Evolutionary conservation across 345 rosid genomes (phyloP).

Genomic region (Draba incana): DNA sequence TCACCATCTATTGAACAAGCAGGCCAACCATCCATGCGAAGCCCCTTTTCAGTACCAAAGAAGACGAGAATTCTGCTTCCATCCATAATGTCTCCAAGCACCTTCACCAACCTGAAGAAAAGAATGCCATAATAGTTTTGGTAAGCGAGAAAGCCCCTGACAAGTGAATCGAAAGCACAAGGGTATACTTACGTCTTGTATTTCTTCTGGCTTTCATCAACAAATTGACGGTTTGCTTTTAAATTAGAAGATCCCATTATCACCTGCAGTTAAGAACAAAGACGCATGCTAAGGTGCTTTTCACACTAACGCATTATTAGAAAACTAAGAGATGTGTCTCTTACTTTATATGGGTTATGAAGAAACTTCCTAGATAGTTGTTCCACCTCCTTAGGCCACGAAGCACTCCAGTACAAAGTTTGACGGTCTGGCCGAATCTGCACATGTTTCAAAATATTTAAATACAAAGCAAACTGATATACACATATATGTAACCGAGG

Average conservation of each 20-base stretch:
- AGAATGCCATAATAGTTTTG: slow-evolving; percentile 9
- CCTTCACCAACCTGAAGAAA: slow-evolving; percentile 71
- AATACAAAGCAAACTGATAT: neutral
- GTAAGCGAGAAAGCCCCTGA: no score
- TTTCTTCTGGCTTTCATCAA: slow-evolving; percentile 96
- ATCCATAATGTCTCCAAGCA: slow-evolving; percentile 99
- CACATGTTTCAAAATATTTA: slow-evolving; percentile 24
- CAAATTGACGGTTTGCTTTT: slow-evolving; percentile 88
- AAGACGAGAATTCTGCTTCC: slow-evolving; percentile 96
- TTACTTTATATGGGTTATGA: slow-evolving; percentile 96
- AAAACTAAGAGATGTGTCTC: slow-evolving; percentile 18
- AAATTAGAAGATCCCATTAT: slow-evolving; percentile 86
- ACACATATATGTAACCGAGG: slow-evolving; percentile 4
- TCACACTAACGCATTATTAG: slow-evolving; percentile 11
- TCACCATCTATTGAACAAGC: slow-evolving; percentile 98
- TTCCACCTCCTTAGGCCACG: slow-evolving; percentile 99
- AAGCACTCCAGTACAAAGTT: slow-evolving; percentile 99
- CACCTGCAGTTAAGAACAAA: slow-evolving; percentile 54
- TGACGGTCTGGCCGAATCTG: slow-evolving; percentile 98
- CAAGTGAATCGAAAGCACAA: slow-evolving; percentile 4
- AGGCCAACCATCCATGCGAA: slow-evolving; percentile 99
- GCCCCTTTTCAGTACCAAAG: slow-evolving; percentile 97
- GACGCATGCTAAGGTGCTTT: slow-evolving; percentile 17
- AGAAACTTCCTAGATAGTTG: slow-evolving; percentile 85
- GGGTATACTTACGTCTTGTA: slow-evolving; percentile 71